phyloP scores from a whole-genome alignment of 2,329 filamentous ascomycete genomes.

The Chaetothyriales sp. region DNA sequence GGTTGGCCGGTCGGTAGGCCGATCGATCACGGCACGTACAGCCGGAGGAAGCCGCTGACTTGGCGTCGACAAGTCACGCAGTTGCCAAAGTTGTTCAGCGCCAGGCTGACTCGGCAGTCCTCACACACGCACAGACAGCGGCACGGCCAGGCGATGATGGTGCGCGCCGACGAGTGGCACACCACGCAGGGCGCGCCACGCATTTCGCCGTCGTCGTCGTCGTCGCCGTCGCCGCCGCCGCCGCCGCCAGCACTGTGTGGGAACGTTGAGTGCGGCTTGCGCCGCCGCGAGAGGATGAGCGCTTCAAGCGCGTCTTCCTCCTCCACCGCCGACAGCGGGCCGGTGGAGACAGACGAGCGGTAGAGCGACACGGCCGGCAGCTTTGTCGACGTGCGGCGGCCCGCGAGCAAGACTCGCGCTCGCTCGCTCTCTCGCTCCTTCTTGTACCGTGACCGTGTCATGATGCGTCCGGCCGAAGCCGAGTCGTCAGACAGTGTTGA shows the following conservation, averaged over 20 bases:
- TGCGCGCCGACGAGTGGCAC: conserved; percentile 73
- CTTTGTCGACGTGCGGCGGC: conserved; percentile 30
- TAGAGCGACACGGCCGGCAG: conserved; percentile 14
- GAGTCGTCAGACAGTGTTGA: conserved; percentile 12
- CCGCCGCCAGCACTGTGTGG: conserved; percentile 3
- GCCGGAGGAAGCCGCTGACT: conserved; percentile 74
- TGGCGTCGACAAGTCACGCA: conserved; percentile 88
- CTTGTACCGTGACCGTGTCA: conserved; percentile 70
- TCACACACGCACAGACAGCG: conserved; percentile 89
- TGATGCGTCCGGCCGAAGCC: conserved; percentile 40
- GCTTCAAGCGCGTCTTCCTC: conserved; percentile 46
- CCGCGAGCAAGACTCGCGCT: conserved; percentile 50
- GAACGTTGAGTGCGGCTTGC: conserved; percentile 25
- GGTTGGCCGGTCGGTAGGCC: conserved; percentile 1
- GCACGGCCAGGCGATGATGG: conserved; percentile 91
- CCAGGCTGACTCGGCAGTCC: conserved; percentile 82
- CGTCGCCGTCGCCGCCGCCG: conserved; percentile 1
- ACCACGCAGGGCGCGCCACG: conserved; percentile 77
- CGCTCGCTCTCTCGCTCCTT: conserved; percentile 55
- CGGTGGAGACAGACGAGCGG: conserved; percentile 4
- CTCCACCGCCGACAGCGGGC: conserved; percentile 34
- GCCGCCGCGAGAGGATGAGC: conserved; percentile 39
- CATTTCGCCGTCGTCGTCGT: conserved; percentile 25
- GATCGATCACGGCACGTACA: conserved; percentile 59
- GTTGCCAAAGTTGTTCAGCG: conserved; percentile 93